Evolutionary conservation across 2,329 filamentous ascomycete genomes (phyloP).

Genomic region (Fusarium pseudonygamai): DNA sequence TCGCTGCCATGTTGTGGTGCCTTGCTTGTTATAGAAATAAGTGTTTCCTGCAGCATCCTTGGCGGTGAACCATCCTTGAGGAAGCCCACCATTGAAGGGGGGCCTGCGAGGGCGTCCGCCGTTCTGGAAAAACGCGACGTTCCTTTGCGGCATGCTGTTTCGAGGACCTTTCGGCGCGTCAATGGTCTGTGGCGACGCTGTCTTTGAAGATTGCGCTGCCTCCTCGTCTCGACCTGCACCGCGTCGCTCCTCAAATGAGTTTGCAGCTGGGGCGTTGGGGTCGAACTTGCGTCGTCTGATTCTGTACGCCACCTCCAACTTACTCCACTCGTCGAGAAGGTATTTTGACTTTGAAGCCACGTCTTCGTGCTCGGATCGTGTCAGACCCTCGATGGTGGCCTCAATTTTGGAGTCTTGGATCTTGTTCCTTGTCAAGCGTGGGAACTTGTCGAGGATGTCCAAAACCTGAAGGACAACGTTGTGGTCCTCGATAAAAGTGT

Average conservation of each 20-base stretch:
- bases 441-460: conserved; percentile 87
- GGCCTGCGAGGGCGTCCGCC: conserved; percentile 63
- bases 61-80: conserved; percentile 86
- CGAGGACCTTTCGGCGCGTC: conserved; percentile 67
- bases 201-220: conserved; percentile 50
- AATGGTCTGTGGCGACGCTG: conserved; percentile 56
- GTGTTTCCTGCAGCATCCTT: conserved; percentile 74
- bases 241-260: conserved; percentile 72
- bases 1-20: conserved; percentile 82
- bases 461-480: conserved; percentile 91
- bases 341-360: conserved; percentile 76
- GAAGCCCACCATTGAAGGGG: conserved; percentile 67
- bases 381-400: conserved; percentile 76
- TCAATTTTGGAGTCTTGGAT: conserved; percentile 97
- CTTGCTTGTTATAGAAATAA: conserved; percentile 87
- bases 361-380: conserved; percentile 74
- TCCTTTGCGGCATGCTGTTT: conserved; percentile 67
- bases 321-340: conserved; percentile 86
- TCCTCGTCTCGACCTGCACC: conserved; percentile 55
- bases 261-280: conserved; percentile 66
- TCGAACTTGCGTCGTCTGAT: conserved; percentile 92
- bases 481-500: conserved; percentile 86
- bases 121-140: conserved; percentile 60
- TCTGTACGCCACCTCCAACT: conserved; percentile 88
- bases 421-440: conserved; percentile 93